Evolutionary conservation across 257 asterid species (phyloP), one percentile per base, ranked within the genome.

Genomic region (Mitragyna speciosa): DNA sequence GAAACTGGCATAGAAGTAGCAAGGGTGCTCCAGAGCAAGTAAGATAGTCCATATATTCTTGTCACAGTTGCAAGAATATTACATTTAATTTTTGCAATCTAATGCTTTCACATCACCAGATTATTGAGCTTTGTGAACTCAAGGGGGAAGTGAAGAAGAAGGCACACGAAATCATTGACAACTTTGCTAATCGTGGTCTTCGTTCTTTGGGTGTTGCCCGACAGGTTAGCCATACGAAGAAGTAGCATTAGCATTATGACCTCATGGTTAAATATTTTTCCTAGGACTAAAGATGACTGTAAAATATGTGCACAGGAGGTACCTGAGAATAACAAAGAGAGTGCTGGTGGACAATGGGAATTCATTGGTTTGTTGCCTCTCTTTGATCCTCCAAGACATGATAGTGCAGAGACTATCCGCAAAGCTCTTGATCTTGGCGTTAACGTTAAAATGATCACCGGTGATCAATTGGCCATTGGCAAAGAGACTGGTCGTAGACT

Each of bases 21-120:
- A 94, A 94, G 86, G 98, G 98, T 65, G 98, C 98, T 64, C 98
- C 97, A 2, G 98, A 94, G 83, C 97, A 94, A 84, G 98, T 92
- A 87, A 82, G 70, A 51, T 31, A 14, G 41, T 0, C 2, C 36
- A 26, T 78, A 26, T n/a, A 51, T 31, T 7, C 36, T 45, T 6
- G 22, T 36, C 31, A 20, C 70, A n/a, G 28, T 22, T 30, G 47
- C 9, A 75, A 17, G 20, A 0, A 30, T 63, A 4, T 66, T n/a
- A 66, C 36, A 31, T n/a, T 47, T 49, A 7, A 30, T 41, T 48
- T n/a, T 59, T 5, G 22, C 3, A 1, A 54, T 24, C 30, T 72
- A 51, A 73, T 67, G 30, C 47, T 58, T 24, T 48, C 3, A 1
- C 15, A 64, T 39, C 43, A 20, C 76, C 83, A 94, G 98, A 94